Percentiles rank a stretch among this genome's conserved stretches.
Conservation (phyloP, 1,284 basidiomycete genomes). For the Ceratobasidium sp. region DNA sequence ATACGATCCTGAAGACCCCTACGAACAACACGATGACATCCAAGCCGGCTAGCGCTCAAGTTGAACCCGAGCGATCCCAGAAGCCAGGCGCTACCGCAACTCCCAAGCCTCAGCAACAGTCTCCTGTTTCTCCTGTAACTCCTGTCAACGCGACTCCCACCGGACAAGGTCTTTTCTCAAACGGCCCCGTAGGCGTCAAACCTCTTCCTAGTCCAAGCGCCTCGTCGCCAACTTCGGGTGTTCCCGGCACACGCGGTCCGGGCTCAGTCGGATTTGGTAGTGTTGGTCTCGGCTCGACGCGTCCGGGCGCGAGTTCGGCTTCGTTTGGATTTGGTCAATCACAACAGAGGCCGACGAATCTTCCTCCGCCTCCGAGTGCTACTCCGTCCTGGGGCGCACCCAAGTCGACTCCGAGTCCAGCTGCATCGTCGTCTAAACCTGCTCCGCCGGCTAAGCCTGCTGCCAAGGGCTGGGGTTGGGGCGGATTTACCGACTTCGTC, state of each 20-base stretch:
- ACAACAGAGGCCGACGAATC: background rate
- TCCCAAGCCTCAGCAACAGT: background rate
- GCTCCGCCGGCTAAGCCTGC: background rate
- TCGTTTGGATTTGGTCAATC: constrained; percentile 13
- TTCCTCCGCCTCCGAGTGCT: background rate
- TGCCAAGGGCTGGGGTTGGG: background rate
- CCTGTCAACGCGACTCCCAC: background rate
- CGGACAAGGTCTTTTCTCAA: background rate
- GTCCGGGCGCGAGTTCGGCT: background rate
- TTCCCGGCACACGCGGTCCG: constrained; percentile 6
- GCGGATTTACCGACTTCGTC: background rate
- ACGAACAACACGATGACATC: background rate
- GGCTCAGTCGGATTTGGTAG: background rate
- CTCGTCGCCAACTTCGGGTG: background rate
- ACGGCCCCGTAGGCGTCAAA: background rate
- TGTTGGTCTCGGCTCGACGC: background rate
- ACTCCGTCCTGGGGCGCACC: background rate
- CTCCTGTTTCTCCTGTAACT: background rate
- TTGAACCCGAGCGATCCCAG: background rate
- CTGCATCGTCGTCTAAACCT: background rate
- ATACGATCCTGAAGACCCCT: background rate
- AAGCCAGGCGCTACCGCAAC: background rate
- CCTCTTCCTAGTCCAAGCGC: background rate
- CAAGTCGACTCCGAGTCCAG: no score
- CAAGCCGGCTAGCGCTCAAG: background rate